phyloP scores from a whole-genome alignment of 495 filamentous ascomycete genomes.

The Jackrogersella multiformis region DNA sequence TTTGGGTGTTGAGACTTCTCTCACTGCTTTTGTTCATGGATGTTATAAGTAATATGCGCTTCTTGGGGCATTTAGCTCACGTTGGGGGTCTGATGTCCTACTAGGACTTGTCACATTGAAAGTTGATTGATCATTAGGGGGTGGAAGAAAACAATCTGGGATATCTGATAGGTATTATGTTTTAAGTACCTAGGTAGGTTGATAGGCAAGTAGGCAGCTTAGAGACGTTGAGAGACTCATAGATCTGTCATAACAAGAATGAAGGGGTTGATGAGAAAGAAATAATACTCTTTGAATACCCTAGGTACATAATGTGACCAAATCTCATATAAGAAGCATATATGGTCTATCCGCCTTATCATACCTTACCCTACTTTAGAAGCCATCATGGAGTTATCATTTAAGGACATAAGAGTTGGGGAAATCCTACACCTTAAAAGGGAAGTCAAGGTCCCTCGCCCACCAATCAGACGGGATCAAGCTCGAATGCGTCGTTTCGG shows the following conservation, averaged over 20 bases:
- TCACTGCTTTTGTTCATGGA: conserved; percentile 1
- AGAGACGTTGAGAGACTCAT: neutral
- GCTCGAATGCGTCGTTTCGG: neutral
- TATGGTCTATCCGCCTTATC: neutral
- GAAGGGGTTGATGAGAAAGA: neutral
- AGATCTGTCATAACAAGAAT: neutral
- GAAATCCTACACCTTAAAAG: conserved; percentile 29
- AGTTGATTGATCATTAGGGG: conserved; percentile 12
- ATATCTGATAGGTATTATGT: conserved; percentile 1
- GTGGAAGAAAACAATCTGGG: neutral
- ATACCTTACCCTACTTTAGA: too few relatives aligned
- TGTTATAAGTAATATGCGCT: neutral
- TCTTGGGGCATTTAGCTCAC: neutral
- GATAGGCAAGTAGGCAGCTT: neutral
- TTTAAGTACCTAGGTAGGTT: neutral
- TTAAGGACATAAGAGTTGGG: conserved; percentile 9
- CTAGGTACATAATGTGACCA: neutral
- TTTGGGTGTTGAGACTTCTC: neutral
- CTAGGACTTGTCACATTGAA: neutral
- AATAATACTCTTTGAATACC: neutral
- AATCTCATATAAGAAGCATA: neutral
- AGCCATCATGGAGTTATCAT: neutral
- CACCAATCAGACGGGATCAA: conserved; percentile 27
- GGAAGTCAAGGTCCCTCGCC: neutral
- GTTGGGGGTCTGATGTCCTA: neutral